Evolutionary conservation across 2,329 filamentous ascomycete species (phyloP).

Genomic region (Talaromyces sp.): DNA sequence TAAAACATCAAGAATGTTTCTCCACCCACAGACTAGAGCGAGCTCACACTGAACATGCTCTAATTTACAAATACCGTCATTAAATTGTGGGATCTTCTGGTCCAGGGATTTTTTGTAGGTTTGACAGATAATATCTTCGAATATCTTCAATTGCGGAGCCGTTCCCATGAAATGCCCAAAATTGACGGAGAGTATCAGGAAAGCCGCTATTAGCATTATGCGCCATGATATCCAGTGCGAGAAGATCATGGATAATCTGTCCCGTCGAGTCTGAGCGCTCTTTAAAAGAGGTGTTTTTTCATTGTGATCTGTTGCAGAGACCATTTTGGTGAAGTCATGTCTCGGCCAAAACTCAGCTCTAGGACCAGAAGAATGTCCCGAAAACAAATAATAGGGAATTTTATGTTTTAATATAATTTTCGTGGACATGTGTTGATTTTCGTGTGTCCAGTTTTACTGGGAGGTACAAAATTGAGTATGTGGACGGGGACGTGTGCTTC

Average conservation of each 20-base stretch:
- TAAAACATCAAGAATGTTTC: constrained; percentile 18
- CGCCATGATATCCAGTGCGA: constrained; percentile 5
- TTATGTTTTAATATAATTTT: no score
- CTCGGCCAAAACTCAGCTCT: no score
- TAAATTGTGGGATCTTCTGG: not conserved
- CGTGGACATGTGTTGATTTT: no score
- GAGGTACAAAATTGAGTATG: no score
- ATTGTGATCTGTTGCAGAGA: no score
- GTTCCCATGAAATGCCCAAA: constrained; percentile 19
- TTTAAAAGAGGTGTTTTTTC: constrained; percentile 5
- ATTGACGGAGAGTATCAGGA: constrained; percentile 16
- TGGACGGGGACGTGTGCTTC: no score
- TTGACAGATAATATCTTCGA: constrained; percentile 23
- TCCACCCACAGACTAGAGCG: constrained; percentile 24
- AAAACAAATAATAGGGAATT: no score
- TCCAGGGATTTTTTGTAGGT: not conserved
- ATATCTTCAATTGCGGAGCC: constrained; percentile 22
- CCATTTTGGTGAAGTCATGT: no score
- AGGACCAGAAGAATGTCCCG: no score
- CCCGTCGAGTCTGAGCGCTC: not conserved
- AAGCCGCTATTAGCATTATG: not conserved
- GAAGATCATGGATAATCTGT: not conserved
- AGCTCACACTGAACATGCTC: constrained; percentile 26
- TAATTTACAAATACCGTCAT: constrained; percentile 20
- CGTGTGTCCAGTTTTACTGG: no score